phyloP scores from a whole-genome alignment of 2,329 filamentous ascomycete species.

The Cyphellophora attinorum region DNA sequence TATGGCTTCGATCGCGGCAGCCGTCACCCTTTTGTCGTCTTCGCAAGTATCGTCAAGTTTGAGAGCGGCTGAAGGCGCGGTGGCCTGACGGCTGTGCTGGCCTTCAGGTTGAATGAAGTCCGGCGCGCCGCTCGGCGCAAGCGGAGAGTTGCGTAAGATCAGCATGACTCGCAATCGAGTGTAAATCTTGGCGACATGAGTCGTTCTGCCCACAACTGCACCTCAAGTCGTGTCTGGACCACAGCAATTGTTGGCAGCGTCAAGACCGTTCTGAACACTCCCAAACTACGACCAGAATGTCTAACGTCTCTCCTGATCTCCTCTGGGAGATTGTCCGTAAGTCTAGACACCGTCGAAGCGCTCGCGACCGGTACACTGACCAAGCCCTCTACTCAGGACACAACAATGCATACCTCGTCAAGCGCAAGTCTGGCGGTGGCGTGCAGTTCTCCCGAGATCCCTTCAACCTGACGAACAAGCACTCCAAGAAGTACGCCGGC shows the following conservation, averaged over 20 bases:
- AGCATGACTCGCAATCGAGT: too few relatives aligned
- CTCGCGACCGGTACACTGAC: conserved; percentile 1
- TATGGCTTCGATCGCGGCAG: too few relatives aligned
- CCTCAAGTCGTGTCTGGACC: too few relatives aligned
- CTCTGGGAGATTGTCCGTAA: conserved; percentile 93
- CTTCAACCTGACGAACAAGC: conserved; percentile 84
- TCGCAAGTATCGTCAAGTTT: too few relatives aligned
- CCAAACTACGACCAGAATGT: conserved; percentile 35
- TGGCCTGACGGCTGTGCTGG: too few relatives aligned
- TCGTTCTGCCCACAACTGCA: too few relatives aligned
- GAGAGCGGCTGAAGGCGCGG: too few relatives aligned
- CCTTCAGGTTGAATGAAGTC: too few relatives aligned
- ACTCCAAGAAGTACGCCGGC: conserved; percentile 87
- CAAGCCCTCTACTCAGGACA: conserved; percentile 61
- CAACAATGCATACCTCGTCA: conserved; percentile 86
- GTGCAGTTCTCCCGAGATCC: conserved; percentile 89
- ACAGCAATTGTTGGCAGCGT: background rate
- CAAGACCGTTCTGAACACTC: conserved; percentile 3
- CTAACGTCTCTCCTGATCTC: conserved; percentile 80
- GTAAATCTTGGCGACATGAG: too few relatives aligned
- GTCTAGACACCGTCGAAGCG: conserved; percentile 32
- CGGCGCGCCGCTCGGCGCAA: too few relatives aligned
- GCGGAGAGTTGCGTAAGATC: too few relatives aligned
- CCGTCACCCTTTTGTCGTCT: too few relatives aligned
- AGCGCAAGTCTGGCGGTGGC: conserved; percentile 71